Percentiles rank a stretch among this genome's conserved stretches.
phyloP scores from a whole-genome alignment of 352 stramenopile species.

The Blastocystis sp. region DNA sequence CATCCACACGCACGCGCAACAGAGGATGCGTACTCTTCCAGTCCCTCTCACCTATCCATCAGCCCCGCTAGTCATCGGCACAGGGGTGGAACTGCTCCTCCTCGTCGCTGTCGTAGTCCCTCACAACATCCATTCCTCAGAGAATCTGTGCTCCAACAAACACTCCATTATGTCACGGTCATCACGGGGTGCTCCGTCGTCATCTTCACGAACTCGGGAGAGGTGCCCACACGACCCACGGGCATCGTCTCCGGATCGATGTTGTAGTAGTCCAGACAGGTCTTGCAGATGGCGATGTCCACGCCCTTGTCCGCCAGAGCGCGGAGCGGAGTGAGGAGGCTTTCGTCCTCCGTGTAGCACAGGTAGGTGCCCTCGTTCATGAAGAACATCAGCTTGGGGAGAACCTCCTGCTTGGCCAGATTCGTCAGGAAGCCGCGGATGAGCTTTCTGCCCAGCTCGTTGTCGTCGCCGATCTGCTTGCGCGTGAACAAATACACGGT shows the following conservation, averaged over 20 bases:
- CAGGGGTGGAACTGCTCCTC: conserved; percentile 27
- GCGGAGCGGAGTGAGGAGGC: conserved; percentile 20
- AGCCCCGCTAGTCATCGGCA: not conserved
- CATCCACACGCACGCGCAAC: not conserved
- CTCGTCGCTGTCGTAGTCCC: conserved; percentile 24
- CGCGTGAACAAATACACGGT: conserved; percentile 52
- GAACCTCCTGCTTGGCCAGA: conserved; percentile 26
- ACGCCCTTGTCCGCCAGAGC: conserved; percentile 28
- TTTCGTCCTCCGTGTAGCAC: conserved; percentile 48
- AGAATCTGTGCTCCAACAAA: conserved; percentile 2
- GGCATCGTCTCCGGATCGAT: conserved; percentile 21
- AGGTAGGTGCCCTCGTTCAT: conserved; percentile 55
- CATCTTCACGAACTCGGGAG: conserved; percentile 62
- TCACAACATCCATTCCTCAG: conserved; percentile 13
- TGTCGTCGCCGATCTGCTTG: conserved; percentile 53
- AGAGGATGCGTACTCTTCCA: not conserved
- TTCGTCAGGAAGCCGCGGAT: conserved; percentile 65
- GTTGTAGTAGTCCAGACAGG: conserved; percentile 58
- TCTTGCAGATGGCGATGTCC: conserved; percentile 65
- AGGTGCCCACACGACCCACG: conserved; percentile 62
- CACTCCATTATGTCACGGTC: conserved; percentile 51
- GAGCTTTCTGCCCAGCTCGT: conserved; percentile 37
- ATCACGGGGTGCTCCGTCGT: conserved; percentile 39
- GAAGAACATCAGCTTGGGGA: conserved; percentile 62
- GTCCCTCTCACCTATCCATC: not conserved